Conservation (phyloP, 345 rosid species). For the Pelargonium nanum region DNA sequence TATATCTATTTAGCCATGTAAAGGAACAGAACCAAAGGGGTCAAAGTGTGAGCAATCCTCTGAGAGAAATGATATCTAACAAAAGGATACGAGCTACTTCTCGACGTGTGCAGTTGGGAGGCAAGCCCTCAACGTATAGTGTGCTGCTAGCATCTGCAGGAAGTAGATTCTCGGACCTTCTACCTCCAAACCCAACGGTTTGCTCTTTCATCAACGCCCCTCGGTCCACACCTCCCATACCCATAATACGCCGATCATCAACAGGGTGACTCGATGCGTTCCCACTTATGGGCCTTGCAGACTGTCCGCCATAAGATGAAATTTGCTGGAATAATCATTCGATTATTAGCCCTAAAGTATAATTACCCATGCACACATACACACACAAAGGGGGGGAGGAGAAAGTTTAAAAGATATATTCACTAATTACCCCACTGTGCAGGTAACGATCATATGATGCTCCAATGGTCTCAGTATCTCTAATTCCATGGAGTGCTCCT, state of each 20-base stretch:
- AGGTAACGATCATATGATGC: constrained; percentile 58
- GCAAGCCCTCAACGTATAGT: constrained; percentile 60
- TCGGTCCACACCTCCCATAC: constrained; percentile 30
- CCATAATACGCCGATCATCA: constrained; percentile 31
- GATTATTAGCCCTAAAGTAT: background rate
- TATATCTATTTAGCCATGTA: constrained; percentile 35
- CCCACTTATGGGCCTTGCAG: constrained; percentile 32
- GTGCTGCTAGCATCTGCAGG: constrained; percentile 56
- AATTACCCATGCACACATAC: background rate
- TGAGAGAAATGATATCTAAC: background rate
- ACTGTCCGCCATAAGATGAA: constrained; percentile 35
- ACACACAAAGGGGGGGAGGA: background rate
- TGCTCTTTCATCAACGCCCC: constrained; percentile 30
- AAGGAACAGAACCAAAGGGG: constrained; percentile 24
- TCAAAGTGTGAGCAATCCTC: constrained; percentile 4
- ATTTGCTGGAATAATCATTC: constrained; percentile 30
- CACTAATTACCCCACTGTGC: constrained; percentile 30
- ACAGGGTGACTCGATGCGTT: constrained; percentile 25
- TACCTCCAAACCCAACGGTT: constrained; percentile 30
- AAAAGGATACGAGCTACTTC: constrained; percentile 61
- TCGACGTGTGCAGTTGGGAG: constrained; percentile 39
- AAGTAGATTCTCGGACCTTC: constrained; percentile 39
- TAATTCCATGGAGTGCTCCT: constrained; percentile 29
- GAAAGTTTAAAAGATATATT: background rate
- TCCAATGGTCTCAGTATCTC: constrained; percentile 46